Percentiles rank a stretch among this genome's conserved stretches.
These are phyloP conservation scores for Tolypocladium ovalisporum DNA, from an alignment of 2,329 filamentous ascomycete species.

Conservation along the genomic window DNA sequence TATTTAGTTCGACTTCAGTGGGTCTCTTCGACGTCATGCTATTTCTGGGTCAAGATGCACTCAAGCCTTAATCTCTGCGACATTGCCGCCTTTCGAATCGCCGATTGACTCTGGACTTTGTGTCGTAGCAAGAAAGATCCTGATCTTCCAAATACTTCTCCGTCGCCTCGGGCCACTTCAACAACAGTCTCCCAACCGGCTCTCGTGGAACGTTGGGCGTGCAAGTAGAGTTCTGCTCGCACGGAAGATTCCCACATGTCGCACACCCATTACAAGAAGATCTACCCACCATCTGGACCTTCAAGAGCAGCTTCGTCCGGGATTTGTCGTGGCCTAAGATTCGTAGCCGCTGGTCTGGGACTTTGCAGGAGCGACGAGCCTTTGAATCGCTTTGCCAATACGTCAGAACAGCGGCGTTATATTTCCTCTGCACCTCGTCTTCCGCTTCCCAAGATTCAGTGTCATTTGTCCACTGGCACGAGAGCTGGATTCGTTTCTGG, in stretches of 20 bases:
- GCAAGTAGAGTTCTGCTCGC: not conserved
- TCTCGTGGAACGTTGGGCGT: not conserved
- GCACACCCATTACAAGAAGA: not conserved
- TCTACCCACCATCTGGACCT: not conserved
- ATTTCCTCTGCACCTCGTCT: not conserved
- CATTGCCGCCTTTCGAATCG: no score
- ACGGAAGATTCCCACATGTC: not conserved
- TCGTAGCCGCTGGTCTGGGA: not conserved
- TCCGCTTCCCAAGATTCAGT: not conserved
- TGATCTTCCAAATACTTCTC: not conserved
- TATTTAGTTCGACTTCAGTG: no score
- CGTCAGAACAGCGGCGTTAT: not conserved
- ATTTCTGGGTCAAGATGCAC: no score
- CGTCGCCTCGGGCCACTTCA: not conserved
- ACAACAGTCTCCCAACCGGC: not conserved
- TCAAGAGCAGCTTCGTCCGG: not conserved
- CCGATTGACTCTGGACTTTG: not conserved
- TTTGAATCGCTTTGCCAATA: not conserved
- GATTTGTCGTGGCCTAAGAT: not conserved
- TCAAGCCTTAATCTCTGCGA: no score
- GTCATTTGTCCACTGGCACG: not conserved
- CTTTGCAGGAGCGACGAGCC: not conserved
- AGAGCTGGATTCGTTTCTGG: not conserved
- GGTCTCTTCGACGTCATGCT: no score
- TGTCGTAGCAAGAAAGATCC: not conserved